Base-by-base conservation (phyloP, 345 rosid species). In the Gossypioides kirkii region DNA sequence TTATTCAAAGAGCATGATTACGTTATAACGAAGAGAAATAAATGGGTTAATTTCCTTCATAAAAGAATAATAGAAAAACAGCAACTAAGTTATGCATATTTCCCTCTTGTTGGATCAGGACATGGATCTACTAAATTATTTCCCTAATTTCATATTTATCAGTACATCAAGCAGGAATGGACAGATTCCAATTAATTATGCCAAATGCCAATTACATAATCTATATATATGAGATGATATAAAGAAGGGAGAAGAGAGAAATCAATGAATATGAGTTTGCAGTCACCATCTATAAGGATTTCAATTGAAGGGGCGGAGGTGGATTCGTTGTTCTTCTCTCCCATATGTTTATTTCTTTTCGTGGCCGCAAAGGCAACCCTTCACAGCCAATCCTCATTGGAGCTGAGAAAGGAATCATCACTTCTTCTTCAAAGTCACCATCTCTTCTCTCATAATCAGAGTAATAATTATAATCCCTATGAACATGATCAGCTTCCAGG, bases 311-410 rank as follows among this genome's bases (percentile, higher is more conserved):
- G 20, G 91, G 93, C 61, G 63, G 74, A 0, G 98, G 97, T 20
- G 91, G 97, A 72, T 83, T 84, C 84, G 83, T 85, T 65, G 90
- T 88, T 86, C 99, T 88, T 82, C 98, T 82, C 81, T 88, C 86
- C 99, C 99, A 95, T 68, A 95, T 72, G 79, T 88, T 92, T 28
- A 95, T 72, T 80, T 92, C 98, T 76, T 86, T 79, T 83, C 78
- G 86, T 42, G 94, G 86, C 74, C 72, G 82, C 84, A 85, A 71
- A 58, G 73, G 76, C 42, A 49, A 41, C 23, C 73, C 85, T 14
- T 74, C 61, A 10, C 28, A 74, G 41, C 89, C 86, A 0, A 80
- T 2, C 58, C n/a, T 54, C n/a, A 92, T 84, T 4, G 97, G 94
- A 18, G 94, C 97, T 28, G 98, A 92, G 79, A 88, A 91, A 3